Evolutionary conservation across 2,329 filamentous ascomycete genomes (phyloP), one percentile per base, ranked within the genome.

Genomic region (Didymella segeticola): DNA sequence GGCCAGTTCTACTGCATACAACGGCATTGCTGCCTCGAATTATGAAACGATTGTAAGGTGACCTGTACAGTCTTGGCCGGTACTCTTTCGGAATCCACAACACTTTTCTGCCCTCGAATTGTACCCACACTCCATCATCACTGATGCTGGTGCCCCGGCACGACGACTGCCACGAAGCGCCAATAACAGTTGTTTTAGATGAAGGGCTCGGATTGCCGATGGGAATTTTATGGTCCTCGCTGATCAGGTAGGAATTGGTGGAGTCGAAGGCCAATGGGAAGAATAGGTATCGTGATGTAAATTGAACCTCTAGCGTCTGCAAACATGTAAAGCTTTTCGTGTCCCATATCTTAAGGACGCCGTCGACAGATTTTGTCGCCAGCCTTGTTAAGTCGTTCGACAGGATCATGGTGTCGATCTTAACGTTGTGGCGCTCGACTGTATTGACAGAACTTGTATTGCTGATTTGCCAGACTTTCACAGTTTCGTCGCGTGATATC

Each of bases 371-470:
- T 6, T 17, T 53, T 41, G 52, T 46, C 11, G 55, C 47, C 12
- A 61, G 38, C 46, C n/a, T 29, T 2, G 19, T 52, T 19, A 49
- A 58, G 47, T 61, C 53, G 25, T 51, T 53, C 11, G 65, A 69
- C 58, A 72, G 69, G 22, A 60, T 59, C 29, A 72, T 57, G 1
- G 54, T 58, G 4, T 0, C 43, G 36, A 68, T 60, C 8, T 2
- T 9, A n/a, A n/a, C n/a, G n/a, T n/a, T n/a, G n/a, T n/a, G n/a
- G n/a, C n/a, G n/a, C n/a, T n/a, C n/a, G n/a, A n/a, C n/a, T n/a
- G n/a, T n/a, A n/a, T n/a, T n/a, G n/a, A n/a, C n/a, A n/a, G n/a
- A n/a, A n/a, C n/a, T n/a, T n/a, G n/a, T n/a, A n/a, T n/a, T n/a
- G n/a, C n/a, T n/a, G n/a, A n/a, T n/a, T n/a, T n/a, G n/a, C n/a